Conservation (phyloP, 139 green algal species). For the Chlorella vulgaris region DNA sequence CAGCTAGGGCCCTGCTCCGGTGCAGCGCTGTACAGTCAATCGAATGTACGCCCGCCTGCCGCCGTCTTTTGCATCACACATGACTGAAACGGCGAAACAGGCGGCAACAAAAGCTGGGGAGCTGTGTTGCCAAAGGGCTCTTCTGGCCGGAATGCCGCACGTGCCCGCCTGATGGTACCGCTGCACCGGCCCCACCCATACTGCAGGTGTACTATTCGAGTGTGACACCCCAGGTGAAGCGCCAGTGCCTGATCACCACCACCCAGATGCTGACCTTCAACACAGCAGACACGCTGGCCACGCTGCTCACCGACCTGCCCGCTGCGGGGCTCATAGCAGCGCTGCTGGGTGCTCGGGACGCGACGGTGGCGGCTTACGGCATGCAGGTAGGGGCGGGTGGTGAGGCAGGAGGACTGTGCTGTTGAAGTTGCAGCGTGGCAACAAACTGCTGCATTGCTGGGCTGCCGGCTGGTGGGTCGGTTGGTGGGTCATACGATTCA, state of each 20-base stretch:
- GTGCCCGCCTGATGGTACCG: neutral
- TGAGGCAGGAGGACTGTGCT: neutral
- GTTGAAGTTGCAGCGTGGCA: neutral
- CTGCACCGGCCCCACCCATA: neutral
- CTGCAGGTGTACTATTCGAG: slow-evolving; percentile 66
- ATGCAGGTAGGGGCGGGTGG: slow-evolving; percentile 37
- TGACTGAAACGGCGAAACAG: no score
- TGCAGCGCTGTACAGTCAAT: no score
- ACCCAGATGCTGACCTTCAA: slow-evolving; percentile 74
- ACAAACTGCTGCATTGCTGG: no score
- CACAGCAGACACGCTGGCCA: slow-evolving; percentile 57
- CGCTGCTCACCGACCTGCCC: slow-evolving; percentile 69
- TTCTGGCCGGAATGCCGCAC: no score
- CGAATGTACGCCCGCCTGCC: no score
- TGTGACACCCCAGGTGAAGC: slow-evolving; percentile 65
- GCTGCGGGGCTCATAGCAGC: slow-evolving; percentile 83
- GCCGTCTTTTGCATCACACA: no score
- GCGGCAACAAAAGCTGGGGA: neutral
- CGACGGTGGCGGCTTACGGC: slow-evolving; percentile 40
- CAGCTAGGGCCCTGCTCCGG: no score
- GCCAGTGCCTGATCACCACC: slow-evolving; percentile 72
- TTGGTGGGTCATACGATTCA: no score
- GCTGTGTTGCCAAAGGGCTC: neutral
- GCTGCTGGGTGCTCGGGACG: slow-evolving; percentile 79
- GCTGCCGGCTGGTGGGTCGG: no score